A percentile compares a stretch with the other conserved stretches of the same genome.
Conservation (phyloP, 2,329 filamentous ascomycete species). For the Didymella exigua region DNA sequence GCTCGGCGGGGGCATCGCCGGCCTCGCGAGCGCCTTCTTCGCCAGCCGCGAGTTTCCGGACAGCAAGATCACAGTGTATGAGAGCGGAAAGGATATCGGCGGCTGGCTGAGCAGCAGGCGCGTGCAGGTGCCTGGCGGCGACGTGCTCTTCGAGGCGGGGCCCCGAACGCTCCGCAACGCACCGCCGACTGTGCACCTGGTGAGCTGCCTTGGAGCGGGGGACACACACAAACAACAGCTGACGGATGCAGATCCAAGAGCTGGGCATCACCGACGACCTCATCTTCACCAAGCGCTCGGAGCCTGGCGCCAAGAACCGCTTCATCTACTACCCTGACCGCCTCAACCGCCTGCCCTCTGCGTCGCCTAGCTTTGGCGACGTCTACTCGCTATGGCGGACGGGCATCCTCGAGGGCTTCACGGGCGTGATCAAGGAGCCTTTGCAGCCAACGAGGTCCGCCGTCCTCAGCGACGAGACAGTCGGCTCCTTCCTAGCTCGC, state of each 20-base stretch:
- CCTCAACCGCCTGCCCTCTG: slow-evolving; percentile 59
- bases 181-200: slow-evolving; percentile 72
- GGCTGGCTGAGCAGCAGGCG: slow-evolving; percentile 80
- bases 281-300: slow-evolving; percentile 57
- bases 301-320: slow-evolving; percentile 65
- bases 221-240: slow-evolving; percentile 2
- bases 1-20: slow-evolving; percentile 59
- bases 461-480: slow-evolving; percentile 67
- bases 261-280: slow-evolving; percentile 64
- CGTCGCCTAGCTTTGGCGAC: slow-evolving; percentile 32
- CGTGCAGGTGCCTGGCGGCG: slow-evolving; percentile 64
- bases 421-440: slow-evolving; percentile 48
- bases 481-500: slow-evolving; percentile 69
- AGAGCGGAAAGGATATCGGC: slow-evolving; percentile 71
- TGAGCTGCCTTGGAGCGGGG: slow-evolving; percentile 48
- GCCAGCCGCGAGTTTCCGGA: slow-evolving; percentile 70
- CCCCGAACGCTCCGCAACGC: slow-evolving; percentile 78
- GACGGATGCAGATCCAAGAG: slow-evolving; percentile 58
- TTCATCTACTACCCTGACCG: slow-evolving; percentile 90
- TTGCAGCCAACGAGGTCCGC: slow-evolving; percentile 40
- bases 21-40: slow-evolving; percentile 67
- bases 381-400: slow-evolving; percentile 53
- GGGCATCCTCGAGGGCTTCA: slow-evolving; percentile 60
- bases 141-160: slow-evolving; percentile 80
- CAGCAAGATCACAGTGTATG: slow-evolving; percentile 79